phyloP scores from a whole-genome alignment of 805 yeast species.

The Yueomyces sinensis region DNA sequence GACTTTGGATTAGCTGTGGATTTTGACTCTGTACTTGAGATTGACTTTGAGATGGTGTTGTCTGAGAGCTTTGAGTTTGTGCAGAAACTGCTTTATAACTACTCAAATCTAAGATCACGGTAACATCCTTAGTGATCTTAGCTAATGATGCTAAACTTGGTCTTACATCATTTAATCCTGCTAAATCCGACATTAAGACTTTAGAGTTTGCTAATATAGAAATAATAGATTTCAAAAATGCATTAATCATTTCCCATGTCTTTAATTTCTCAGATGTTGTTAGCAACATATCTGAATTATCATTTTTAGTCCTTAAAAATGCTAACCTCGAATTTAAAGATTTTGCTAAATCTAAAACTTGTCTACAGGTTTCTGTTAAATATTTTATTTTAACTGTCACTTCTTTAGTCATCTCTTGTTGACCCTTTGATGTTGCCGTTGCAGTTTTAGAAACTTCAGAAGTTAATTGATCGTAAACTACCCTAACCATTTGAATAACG shows the following conservation, averaged over 20 bases:
- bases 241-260: conserved; percentile 78
- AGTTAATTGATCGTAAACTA: conserved; percentile 65
- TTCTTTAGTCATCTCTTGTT: conserved; percentile 23
- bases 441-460: conserved; percentile 56
- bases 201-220: conserved; percentile 76
- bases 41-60: conserved; percentile 5
- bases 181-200: conserved; percentile 67
- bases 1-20: too few relatives aligned
- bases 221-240: conserved; percentile 71
- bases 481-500: conserved; percentile 57
- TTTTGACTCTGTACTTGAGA: too few relatives aligned
- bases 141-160: conserved; percentile 73
- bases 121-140: conserved; percentile 81
- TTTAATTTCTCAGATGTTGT: conserved; percentile 39
- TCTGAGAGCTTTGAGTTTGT: too few relatives aligned
- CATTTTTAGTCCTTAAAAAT: conserved; percentile 25
- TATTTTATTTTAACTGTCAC: conserved; percentile 56
- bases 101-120: conserved; percentile 66
- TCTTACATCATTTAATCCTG: conserved; percentile 65
- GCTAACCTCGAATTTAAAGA: conserved; percentile 43
- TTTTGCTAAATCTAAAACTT: conserved; percentile 73
- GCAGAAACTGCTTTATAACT: conserved; percentile 29
- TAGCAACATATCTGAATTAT: conserved; percentile 25
- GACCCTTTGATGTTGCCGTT: conserved; percentile 32
- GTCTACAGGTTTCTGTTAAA: conserved; percentile 60